Conservation (phyloP, 129 eudicot genomes). For the Pulicaria dysenterica region DNA sequence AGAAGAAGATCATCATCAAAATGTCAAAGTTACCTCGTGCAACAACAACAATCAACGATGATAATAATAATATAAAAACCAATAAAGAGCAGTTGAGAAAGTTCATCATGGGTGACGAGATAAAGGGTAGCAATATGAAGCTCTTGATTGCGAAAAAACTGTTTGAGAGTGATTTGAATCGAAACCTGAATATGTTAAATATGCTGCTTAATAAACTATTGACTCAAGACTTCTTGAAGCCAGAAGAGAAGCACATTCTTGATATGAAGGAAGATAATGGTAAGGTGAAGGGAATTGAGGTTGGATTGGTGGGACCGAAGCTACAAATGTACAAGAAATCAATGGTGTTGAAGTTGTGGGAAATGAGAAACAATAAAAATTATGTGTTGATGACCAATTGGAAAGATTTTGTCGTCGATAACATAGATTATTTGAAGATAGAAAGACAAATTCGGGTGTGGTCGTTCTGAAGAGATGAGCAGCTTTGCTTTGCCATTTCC, state of each 20-base stretch:
- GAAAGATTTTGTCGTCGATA: background rate
- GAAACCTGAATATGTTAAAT: background rate
- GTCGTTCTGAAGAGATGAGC: background rate
- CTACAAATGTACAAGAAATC: background rate
- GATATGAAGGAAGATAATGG: background rate
- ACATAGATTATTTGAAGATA: background rate
- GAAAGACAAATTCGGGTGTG: background rate
- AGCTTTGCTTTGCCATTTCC: constrained; percentile 4
- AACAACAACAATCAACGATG: too few species aligned
- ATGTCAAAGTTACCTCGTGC: too few species aligned
- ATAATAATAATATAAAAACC: too few species aligned
- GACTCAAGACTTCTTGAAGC: background rate
- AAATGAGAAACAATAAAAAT: background rate
- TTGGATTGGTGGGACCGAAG: background rate
- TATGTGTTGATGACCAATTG: background rate
- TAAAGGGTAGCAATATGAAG: background rate
- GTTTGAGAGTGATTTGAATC: background rate
- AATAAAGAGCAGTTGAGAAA: background rate
- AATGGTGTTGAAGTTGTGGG: constrained; percentile 1
- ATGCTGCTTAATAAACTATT: background rate
- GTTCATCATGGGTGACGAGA: background rate
- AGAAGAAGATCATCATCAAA: too few species aligned
- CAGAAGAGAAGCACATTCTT: background rate
- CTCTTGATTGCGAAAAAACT: background rate
- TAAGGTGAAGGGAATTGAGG: background rate